Conservation (phyloP, 169 alveolate genomes). For the Eimeria necatrix region DNA sequence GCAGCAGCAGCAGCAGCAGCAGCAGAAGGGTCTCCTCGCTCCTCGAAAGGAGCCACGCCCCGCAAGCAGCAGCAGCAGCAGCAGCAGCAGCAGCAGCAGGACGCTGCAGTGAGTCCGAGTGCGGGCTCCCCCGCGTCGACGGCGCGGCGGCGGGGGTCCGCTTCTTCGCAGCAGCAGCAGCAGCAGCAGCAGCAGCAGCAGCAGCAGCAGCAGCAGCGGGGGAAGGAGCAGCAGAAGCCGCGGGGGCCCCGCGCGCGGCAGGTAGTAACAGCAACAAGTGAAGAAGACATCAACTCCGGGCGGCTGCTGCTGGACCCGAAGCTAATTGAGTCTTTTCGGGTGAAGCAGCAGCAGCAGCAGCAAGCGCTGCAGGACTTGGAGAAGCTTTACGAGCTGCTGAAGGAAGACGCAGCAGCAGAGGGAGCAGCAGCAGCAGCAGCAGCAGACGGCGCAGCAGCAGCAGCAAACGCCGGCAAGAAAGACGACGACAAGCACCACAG, state of each 20-base stretch:
- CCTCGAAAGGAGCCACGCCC: not conserved
- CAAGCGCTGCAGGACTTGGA: not conserved
- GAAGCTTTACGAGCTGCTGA: not conserved
- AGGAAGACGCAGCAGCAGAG: not conserved
- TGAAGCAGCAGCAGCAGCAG: not conserved
- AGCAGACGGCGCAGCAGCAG: not conserved
- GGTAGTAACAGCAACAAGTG: not conserved
- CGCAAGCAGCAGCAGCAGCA: constrained; percentile 1
- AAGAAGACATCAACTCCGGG: not conserved
- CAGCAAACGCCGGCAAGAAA: not conserved
- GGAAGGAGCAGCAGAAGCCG: not conserved
- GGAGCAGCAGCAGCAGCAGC: not conserved
- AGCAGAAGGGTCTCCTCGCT: not conserved
- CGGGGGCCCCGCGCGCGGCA: constrained; percentile 14
- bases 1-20: not conserved
- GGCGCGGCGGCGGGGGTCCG: not conserved
- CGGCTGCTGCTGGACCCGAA: not conserved
- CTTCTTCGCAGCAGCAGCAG: not conserved
- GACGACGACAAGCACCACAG: not conserved
- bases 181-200: constrained; percentile 1
- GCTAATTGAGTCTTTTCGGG: not conserved
- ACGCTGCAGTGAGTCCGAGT: not conserved
- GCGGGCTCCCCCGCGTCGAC: not conserved
- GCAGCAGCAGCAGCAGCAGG: not conserved
- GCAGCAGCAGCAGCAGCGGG: constrained; percentile 12